Evolutionary conservation across 768 basidiomycete species (phyloP).

Genomic region (Mycena metata): DNA sequence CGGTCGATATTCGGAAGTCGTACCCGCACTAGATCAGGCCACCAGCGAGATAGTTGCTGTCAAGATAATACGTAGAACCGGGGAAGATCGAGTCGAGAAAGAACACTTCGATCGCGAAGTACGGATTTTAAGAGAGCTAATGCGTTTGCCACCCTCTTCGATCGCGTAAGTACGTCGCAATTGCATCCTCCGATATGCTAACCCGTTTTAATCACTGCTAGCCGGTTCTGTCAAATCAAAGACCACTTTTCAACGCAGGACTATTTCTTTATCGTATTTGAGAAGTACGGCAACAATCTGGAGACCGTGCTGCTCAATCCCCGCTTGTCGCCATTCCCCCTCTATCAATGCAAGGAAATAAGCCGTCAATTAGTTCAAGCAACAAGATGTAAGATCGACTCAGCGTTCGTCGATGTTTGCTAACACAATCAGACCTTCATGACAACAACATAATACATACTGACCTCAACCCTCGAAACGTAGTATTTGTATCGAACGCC

Average conservation of each 20-base stretch:
- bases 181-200: too few relatives aligned
- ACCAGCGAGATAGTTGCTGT: neutral
- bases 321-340: neutral
- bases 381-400: neutral
- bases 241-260: neutral
- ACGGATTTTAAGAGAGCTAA: neutral
- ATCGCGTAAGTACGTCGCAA: neutral
- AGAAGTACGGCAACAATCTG: neutral
- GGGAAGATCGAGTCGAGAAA: neutral
- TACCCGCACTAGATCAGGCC: neutral
- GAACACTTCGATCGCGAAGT: neutral
- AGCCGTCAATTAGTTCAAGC: slow-evolving; percentile 1
- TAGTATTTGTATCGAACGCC: neutral
- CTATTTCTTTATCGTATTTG: neutral
- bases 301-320: neutral
- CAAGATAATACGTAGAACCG: neutral
- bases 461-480: neutral
- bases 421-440: neutral
- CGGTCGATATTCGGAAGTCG: neutral
- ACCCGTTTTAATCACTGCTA: neutral
- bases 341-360: neutral
- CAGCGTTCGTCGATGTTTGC: neutral
- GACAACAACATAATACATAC: slow-evolving; percentile 4
- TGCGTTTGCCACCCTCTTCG: neutral
- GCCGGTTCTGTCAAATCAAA: neutral